Conservation (phyloP, 78 protist genomes). For the Dictyostelium citrinum region DNA sequence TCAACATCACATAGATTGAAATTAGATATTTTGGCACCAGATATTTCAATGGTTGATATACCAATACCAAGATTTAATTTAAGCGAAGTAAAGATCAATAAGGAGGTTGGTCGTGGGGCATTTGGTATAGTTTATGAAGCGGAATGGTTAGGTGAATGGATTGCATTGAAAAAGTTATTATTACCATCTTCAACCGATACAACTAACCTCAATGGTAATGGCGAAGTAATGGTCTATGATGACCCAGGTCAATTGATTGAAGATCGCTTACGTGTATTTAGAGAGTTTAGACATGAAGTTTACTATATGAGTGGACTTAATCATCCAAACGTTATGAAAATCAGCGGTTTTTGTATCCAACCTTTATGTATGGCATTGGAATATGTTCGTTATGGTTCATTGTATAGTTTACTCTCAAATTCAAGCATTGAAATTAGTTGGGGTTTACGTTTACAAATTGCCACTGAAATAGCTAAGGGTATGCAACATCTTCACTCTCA, state of each 20-base stretch:
- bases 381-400: slow-evolving; percentile 69
- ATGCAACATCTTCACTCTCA: slow-evolving; percentile 89
- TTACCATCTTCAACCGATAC: slow-evolving; percentile 13
- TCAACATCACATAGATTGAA: slow-evolving; percentile 35
- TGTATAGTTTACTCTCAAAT: slow-evolving; percentile 65
- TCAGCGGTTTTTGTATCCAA: slow-evolving; percentile 73
- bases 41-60: slow-evolving; percentile 81
- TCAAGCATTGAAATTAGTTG: slow-evolving; percentile 15
- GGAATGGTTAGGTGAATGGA: slow-evolving; percentile 43
- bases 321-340: slow-evolving; percentile 75
- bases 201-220: neutral
- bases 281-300: slow-evolving; percentile 80
- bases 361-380: slow-evolving; percentile 85
- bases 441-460: slow-evolving; percentile 80
- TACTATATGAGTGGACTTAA: slow-evolving; percentile 49
- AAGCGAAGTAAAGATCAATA: slow-evolving; percentile 32
- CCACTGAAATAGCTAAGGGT: slow-evolving; percentile 85
- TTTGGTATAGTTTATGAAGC: slow-evolving; percentile 82
- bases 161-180: slow-evolving; percentile 69
- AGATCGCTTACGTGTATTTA: slow-evolving; percentile 64
- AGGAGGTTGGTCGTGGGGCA: slow-evolving; percentile 82
- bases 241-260: neutral
- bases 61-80: slow-evolving; percentile 63
- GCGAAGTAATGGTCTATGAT: neutral
- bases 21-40: slow-evolving; percentile 68